phyloP scores from a whole-genome alignment of 225 moss, liverwort and hornwort genomes.

The Ulota crispa region DNA sequence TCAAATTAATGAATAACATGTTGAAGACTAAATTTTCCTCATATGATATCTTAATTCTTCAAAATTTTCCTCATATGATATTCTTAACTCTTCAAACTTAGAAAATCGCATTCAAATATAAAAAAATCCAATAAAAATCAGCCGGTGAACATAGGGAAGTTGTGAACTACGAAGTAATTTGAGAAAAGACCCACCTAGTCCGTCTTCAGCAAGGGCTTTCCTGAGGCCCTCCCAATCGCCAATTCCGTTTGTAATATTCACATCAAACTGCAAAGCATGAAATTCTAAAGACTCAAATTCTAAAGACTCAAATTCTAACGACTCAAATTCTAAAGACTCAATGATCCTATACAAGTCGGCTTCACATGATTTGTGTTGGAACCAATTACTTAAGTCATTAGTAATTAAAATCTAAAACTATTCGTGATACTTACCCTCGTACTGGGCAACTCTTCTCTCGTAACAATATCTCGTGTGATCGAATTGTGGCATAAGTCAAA shows the following conservation, averaged over 20 bases:
- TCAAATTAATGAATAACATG: too few species aligned
- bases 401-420: not conserved
- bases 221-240: conserved; percentile 20
- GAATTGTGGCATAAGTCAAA: not conserved
- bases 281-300: not conserved
- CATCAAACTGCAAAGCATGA: conserved; percentile 10
- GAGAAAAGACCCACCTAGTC: conserved; percentile 20
- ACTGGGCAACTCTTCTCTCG: conserved; percentile 22
- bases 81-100: too few species aligned
- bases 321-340: not conserved
- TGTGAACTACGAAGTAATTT: not conserved
- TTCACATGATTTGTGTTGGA: not conserved
- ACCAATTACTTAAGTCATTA: not conserved
- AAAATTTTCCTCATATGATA: too few species aligned
- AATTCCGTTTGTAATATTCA: conserved; percentile 18
- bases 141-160: too few species aligned
- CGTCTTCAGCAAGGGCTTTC: conserved; percentile 21
- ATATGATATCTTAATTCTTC: too few species aligned
- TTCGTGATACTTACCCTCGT: not conserved
- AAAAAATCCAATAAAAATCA: too few species aligned
- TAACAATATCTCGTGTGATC: not conserved
- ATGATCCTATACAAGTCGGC: not conserved
- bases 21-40: too few species aligned
- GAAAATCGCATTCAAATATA: too few species aligned
- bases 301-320: too few species aligned